Evolutionary conservation across 306 rosid genomes (phyloP).

Genomic region (Quercus robur): DNA sequence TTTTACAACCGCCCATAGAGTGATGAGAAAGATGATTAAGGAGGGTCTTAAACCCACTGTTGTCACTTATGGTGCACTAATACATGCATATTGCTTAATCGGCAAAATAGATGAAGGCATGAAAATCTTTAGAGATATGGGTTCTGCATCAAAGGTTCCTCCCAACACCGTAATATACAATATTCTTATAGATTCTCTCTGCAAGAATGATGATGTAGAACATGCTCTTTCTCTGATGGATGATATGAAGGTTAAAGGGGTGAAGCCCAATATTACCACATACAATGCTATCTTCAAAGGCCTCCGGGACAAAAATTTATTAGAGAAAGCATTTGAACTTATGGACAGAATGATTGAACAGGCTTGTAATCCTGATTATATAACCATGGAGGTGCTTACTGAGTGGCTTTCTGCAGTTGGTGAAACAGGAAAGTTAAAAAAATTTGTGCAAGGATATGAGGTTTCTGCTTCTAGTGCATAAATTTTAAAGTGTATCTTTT

Average conservation of each 20-base stretch:
- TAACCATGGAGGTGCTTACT: constrained; percentile 71
- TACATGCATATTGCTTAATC: constrained; percentile 64
- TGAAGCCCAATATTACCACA: constrained; percentile 52
- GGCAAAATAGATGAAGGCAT: constrained; percentile 50
- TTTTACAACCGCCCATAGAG: constrained; percentile 28
- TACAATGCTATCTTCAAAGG: constrained; percentile 66
- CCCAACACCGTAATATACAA: constrained; percentile 67
- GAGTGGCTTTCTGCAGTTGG: constrained; percentile 69
- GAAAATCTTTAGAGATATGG: constrained; percentile 57
- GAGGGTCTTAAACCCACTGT: constrained; percentile 58
- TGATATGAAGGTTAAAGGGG: constrained; percentile 55
- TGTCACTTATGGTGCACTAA: constrained; percentile 67
- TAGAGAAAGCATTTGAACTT: constrained; percentile 50
- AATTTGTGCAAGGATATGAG: constrained; percentile 39
- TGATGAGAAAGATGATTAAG: constrained; percentile 54
- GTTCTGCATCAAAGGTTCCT: constrained; percentile 41
- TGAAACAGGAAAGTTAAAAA: constrained; percentile 42
- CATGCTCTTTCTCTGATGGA: constrained; percentile 53
- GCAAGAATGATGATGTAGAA: constrained; percentile 50
- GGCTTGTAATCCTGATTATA: constrained; percentile 63
- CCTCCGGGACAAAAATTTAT: constrained; percentile 38
- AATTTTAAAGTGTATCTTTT: background rate
- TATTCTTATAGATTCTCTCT: constrained; percentile 57
- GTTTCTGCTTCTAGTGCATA: constrained; percentile 29
- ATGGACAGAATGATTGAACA: constrained; percentile 67